These are phyloP conservation scores for Pichia nanzhaoensis DNA, from an alignment of 805 yeast species.

Conservation along the genomic window DNA sequence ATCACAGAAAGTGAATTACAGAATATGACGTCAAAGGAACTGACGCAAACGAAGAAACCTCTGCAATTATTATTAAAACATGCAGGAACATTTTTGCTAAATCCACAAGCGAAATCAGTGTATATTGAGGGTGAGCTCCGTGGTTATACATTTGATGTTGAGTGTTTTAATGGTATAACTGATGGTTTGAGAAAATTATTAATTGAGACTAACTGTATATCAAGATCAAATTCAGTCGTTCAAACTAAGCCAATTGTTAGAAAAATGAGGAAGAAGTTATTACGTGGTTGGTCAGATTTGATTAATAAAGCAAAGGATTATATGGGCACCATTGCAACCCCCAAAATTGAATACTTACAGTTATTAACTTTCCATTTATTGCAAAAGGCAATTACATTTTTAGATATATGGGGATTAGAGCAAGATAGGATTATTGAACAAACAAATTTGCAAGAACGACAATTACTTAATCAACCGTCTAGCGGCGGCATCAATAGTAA, in stretches of 20 bases:
- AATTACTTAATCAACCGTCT: background rate
- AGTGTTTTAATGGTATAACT: constrained; percentile 55
- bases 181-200: constrained; percentile 65
- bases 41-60: constrained; percentile 43
- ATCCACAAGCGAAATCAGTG: constrained; percentile 49
- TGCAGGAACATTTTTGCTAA: constrained; percentile 58
- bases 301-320: constrained; percentile 73
- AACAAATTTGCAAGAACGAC: background rate
- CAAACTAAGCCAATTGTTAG: constrained; percentile 54
- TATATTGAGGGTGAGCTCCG: constrained; percentile 29
- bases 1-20: constrained; percentile 14
- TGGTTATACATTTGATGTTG: constrained; percentile 48
- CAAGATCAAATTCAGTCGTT: constrained; percentile 66
- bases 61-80: constrained; percentile 50
- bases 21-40: constrained; percentile 15
- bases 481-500: background rate
- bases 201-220: constrained; percentile 65
- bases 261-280: constrained; percentile 56
- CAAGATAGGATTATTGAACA: constrained; percentile 36
- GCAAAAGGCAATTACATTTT: constrained; percentile 55
- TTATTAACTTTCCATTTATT: constrained; percentile 61
- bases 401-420: constrained; percentile 68
- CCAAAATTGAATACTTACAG: constrained; percentile 56
- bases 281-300: constrained; percentile 76
- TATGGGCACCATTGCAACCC: constrained; percentile 52